Conservation (phyloP, 2,329 filamentous ascomycete genomes). For the Stagonosporopsis tanaceti region DNA sequence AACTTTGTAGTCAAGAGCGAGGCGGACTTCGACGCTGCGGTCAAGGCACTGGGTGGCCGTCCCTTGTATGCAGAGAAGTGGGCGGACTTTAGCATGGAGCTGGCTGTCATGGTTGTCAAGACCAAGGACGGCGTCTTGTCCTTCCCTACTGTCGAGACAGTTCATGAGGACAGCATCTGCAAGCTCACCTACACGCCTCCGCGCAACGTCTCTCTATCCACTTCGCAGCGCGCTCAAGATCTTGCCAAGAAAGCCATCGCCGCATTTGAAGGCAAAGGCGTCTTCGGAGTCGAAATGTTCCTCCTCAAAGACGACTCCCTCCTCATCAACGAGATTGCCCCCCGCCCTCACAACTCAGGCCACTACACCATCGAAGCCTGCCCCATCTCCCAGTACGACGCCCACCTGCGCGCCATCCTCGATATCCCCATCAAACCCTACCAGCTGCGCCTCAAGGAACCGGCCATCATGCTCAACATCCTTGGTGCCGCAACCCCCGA, state of each 20-base stretch:
- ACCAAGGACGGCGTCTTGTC: conserved; percentile 77
- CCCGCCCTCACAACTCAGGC: conserved; percentile 86
- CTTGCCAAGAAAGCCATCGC: conserved; percentile 81
- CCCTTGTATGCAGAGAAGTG: conserved; percentile 90
- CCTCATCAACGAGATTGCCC: conserved; percentile 86
- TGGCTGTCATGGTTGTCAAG: conserved; percentile 94
- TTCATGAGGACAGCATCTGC: conserved; percentile 96
- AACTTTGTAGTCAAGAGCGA: conserved; percentile 71
- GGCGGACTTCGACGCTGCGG: conserved; percentile 69
- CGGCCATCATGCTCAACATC: conserved; percentile 81
- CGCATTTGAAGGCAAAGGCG: conserved; percentile 84
- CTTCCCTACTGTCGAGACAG: conserved; percentile 91
- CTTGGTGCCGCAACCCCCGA: conserved; percentile 72
- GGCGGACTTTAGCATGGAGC: conserved; percentile 83
- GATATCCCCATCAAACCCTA: conserved; percentile 64
- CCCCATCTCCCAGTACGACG: conserved; percentile 88
- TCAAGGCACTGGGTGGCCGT: conserved; percentile 70
- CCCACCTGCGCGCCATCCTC: conserved; percentile 85
- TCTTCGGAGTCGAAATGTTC: conserved; percentile 98
- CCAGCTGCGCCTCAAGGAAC: conserved; percentile 65
- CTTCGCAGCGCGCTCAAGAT: conserved; percentile 72
- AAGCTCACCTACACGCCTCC: conserved; percentile 90
- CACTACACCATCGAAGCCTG: conserved; percentile 96
- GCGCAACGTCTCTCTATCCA: conserved; percentile 68
- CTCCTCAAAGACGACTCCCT: conserved; percentile 74